Percentiles rank a stretch among this genome's conserved stretches.
phyloP scores from a whole-genome alignment of 1,139 yeast species.

The Taphrina confusa region DNA sequence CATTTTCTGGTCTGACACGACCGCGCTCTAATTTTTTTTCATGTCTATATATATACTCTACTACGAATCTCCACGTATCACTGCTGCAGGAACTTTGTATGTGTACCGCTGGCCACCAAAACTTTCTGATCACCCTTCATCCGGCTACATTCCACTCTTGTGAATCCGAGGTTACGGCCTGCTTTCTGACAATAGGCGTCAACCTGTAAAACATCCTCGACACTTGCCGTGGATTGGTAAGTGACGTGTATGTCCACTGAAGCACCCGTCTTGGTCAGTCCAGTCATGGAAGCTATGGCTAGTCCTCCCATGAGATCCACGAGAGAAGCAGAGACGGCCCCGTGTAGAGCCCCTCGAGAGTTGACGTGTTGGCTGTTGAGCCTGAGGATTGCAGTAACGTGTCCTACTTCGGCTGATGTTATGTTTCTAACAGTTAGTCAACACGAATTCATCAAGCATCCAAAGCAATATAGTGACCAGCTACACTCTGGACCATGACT shows the following conservation, averaged over 20 bases:
- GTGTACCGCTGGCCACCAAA: constrained; percentile 7
- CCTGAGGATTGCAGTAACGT: background rate
- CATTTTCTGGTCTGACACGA: too few species aligned
- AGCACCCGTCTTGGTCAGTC: background rate
- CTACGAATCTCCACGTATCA: too few species aligned
- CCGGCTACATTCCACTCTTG: background rate
- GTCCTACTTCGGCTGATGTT: background rate
- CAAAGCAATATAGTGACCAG: too few species aligned
- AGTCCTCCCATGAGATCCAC: constrained; percentile 19
- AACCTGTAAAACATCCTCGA: background rate
- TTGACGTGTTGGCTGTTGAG: constrained; percentile 4
- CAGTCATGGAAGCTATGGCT: background rate
- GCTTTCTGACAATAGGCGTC: background rate
- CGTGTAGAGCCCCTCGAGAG: constrained; percentile 12
- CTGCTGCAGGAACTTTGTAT: constrained; percentile 1
- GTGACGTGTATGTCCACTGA: constrained; percentile 13
- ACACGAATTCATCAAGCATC: too few species aligned
- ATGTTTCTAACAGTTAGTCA: background rate
- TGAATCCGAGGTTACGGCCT: constrained; percentile 18
- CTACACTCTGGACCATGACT: background rate
- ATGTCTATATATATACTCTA: too few species aligned
- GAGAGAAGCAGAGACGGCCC: constrained; percentile 13
- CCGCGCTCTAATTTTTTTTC: too few species aligned
- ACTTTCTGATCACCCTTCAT: background rate
- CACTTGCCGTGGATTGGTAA: constrained; percentile 2